Base-by-base conservation (phyloP, 2,329 filamentous ascomycete genomes). In the Colletotrichum sojae region DNA sequence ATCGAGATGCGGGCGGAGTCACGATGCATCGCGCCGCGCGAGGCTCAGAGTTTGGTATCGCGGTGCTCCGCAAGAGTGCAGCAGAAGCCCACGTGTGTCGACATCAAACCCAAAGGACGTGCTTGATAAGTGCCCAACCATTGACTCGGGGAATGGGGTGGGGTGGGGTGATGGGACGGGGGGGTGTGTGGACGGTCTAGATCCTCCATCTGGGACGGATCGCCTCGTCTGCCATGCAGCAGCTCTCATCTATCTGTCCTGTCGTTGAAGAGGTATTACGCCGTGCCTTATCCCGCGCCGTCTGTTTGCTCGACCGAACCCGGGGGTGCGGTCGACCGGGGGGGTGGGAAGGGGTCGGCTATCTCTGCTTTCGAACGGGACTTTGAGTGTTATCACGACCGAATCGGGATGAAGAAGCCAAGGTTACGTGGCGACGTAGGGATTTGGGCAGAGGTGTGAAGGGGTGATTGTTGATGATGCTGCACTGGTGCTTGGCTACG, bases 371-470 rank as follows among this genome's bases (percentile, higher is more conserved):
- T 39, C 60, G 39, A 31, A 49, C 36, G 27, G 12, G 18, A 49
- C 46, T 20, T 49, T 18, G n/a, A 43, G 8, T 10, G 31, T 36
- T 43, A 45, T 39, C 58, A 56, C 49, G 48, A 13, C 64, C 49
- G 64, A 68, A 70, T 68, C 18, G 31, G 57, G 48, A 22, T 48
- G 49, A 52, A 55, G 10, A 52, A 52, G 40, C 55, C 22, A 63
- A 49, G 48, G 9, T 31, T 39, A 55, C 48, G 65, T 68, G 59
- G 56, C 60, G 59, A 65, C 53, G 65, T 68, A 55, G 52, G 56
- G 65, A 65, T 60, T 56, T 53, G 43, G 48, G 36, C 18, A 39
- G 8, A 12, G 5, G 53, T 59, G 60, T 18, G 18, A 6, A 40
- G 43, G 43, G 57, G 9, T 20, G 8, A 36, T 36, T 36, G 31